phyloP scores from a whole-genome alignment of 2,329 filamentous ascomycete genomes.

The Didymella keratinophila region DNA sequence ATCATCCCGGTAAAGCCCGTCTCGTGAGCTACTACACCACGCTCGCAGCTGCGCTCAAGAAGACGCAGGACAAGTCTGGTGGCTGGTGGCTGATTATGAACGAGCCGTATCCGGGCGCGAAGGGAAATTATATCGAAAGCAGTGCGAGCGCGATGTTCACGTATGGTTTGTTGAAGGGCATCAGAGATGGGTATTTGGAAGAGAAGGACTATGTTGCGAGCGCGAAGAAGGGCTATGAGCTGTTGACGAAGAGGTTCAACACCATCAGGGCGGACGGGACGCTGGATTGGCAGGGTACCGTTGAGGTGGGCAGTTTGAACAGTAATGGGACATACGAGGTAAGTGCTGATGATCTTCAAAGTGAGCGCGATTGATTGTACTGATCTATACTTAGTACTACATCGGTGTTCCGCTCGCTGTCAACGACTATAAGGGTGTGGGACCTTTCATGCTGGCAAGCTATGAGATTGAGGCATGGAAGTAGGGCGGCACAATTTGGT shows the following conservation, averaged over 20 bases:
- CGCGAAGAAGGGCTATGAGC: conserved; percentile 52
- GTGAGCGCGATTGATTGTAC: too few species aligned
- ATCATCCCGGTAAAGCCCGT: conserved; percentile 40
- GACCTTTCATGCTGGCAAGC: too few species aligned
- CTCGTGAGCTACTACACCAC: conserved; percentile 49
- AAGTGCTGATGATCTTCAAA: conserved; percentile 18
- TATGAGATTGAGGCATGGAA: too few species aligned
- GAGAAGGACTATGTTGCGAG: conserved; percentile 39
- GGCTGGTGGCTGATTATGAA: conserved; percentile 66
- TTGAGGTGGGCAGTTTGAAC: conserved; percentile 58
- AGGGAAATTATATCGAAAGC: conserved; percentile 66
- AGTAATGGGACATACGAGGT: conserved; percentile 59
- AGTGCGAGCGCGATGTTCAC: conserved; percentile 61
- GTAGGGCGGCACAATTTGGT: too few species aligned
- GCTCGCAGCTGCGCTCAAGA: conserved; percentile 51
- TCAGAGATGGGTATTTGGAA: conserved; percentile 25
- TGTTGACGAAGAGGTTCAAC: conserved; percentile 54
- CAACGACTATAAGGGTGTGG: conserved; percentile 31
- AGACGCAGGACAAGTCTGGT: conserved; percentile 52
- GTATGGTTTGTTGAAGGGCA: conserved; percentile 32
- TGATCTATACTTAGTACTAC: conserved; percentile 38
- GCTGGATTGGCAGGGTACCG: conserved; percentile 58
- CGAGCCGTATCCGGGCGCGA: conserved; percentile 48
- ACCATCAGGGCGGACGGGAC: conserved; percentile 53
- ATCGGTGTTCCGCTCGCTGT: conserved; percentile 37